A percentile compares a stretch with the other conserved stretches of the same genome.
Evolutionary conservation across 768 basidiomycete species (phyloP).

Genomic region (Tephrocybe sp.): DNA sequence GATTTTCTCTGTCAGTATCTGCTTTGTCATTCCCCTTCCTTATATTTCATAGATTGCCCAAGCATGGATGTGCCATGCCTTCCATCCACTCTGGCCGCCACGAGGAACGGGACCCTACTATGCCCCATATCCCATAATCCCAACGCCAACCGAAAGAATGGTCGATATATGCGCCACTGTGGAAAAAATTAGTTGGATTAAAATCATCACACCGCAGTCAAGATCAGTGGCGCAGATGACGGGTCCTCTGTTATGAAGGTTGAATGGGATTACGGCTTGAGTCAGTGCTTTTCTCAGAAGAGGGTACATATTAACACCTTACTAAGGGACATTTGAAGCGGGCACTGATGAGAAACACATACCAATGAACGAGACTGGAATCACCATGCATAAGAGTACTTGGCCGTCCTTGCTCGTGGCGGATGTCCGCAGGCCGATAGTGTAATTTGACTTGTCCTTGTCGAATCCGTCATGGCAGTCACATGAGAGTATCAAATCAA

Average conservation of each 20-base stretch:
- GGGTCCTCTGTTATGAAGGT: slow-evolving; percentile 15
- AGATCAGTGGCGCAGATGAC: slow-evolving; percentile 8
- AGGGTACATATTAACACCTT: too few relatives aligned
- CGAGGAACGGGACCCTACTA: slow-evolving; percentile 17
- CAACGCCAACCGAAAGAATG: slow-evolving; percentile 21
- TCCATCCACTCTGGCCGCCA: slow-evolving; percentile 18
- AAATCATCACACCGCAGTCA: neutral
- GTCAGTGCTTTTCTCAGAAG: too few relatives aligned
- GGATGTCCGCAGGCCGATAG: too few relatives aligned
- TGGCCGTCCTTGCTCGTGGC: too few relatives aligned
- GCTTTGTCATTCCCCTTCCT: slow-evolving; percentile 15
- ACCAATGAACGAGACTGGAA: too few relatives aligned
- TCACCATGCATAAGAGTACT: too few relatives aligned
- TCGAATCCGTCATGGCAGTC: too few relatives aligned
- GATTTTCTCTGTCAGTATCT: slow-evolving; percentile 15
- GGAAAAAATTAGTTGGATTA: neutral
- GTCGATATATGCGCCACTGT: slow-evolving; percentile 20
- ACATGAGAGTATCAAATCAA: too few relatives aligned
- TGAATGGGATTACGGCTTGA: neutral
- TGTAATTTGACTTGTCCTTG: too few relatives aligned
- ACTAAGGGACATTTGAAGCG: too few relatives aligned
- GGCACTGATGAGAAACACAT: too few relatives aligned
- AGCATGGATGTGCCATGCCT: slow-evolving; percentile 11
- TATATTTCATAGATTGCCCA: slow-evolving; percentile 20
- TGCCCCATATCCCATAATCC: slow-evolving; percentile 23